phyloP scores from a whole-genome alignment of 495 filamentous ascomycete genomes.

The Parachaetomium inaequale region DNA sequence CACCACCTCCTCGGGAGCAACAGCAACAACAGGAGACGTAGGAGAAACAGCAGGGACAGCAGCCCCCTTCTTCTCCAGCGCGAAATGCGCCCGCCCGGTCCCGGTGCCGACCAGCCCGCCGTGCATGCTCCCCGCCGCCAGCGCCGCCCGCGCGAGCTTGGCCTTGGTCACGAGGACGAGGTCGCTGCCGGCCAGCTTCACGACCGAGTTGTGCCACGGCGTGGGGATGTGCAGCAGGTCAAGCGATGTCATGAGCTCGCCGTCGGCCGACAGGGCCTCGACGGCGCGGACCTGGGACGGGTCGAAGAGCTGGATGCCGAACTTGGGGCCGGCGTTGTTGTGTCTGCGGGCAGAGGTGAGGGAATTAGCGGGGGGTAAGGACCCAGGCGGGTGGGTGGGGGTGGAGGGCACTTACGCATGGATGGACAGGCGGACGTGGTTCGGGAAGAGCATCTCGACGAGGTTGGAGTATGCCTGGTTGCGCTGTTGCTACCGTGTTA shows the following conservation, averaged over 20 bases:
- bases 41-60: not conserved
- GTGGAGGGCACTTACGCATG: conserved; percentile 16
- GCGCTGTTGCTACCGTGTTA: conserved; percentile 6
- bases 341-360: conserved; percentile 7
- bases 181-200: conserved; percentile 14
- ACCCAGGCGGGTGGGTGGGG: too few relatives aligned
- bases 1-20: not conserved
- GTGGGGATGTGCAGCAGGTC: conserved; percentile 24
- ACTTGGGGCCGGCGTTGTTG: conserved; percentile 24
- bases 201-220: conserved; percentile 23
- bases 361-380: not conserved
- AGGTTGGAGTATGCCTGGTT: conserved; percentile 25
- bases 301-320: conserved; percentile 24
- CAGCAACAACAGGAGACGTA: not conserved
- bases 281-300: conserved; percentile 15
- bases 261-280: conserved; percentile 10
- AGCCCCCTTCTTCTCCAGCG: conserved; percentile 1
- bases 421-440: conserved; percentile 19
- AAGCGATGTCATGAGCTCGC: conserved; percentile 20
- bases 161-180: conserved; percentile 20
- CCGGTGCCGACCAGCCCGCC: conserved; percentile 3
- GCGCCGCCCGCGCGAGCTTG: conserved; percentile 18
- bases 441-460: conserved; percentile 15
- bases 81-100: conserved; percentile 7
- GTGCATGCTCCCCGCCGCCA: conserved; percentile 7